Evolutionary conservation across 1,284 basidiomycete genomes (phyloP), one percentile per base, ranked within the genome.

Genomic region (Inonotus obliquus): DNA sequence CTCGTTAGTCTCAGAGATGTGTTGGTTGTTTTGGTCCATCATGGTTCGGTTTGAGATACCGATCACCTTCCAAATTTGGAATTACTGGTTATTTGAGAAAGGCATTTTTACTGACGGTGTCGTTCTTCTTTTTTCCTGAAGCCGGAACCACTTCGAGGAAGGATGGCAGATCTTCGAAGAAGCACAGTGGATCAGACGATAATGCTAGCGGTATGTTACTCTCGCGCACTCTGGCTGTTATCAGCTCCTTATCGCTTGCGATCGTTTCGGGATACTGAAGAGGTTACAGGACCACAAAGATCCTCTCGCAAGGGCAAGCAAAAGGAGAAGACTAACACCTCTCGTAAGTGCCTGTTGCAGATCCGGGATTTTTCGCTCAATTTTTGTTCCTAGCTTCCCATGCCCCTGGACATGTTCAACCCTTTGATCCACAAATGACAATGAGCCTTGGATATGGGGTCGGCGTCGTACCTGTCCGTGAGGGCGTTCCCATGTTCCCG

Each of bases 311-410:
- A 65, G 14, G 76, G 75, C 57, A 79, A 79, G 69, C 77, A 75
- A 63, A 81, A 80, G 64, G 76, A 80, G 53, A 77, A 76, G 68
- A 73, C 71, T 54, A 66, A 73, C 21, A 73, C 73, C 68, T 72
- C 79, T 81, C 60, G 74, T 72, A 57, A 63, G 63, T 54, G 57
- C 63, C 55, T 27, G 21, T 29, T 13, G 29, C 27, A 13, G 27
- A 45, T 45, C 55, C 55, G 45, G 44, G n/a, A 57, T 11, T 6
- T 57, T 45, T 48, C 32, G 4, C 51, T 52, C 17, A 52, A 9
- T 35, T 52, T 14, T 52, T 6, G 9, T 27, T 27, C 13, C 32
- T 9, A 52, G 51, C 27, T 52, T 52, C 38, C 23, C 39, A 54
- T 47, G 17, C 51, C 23, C 41, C 23, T 47, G 48, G 54, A 32